phyloP scores from a whole-genome alignment of 2,329 filamentous ascomycete genomes.

The Colletotrichum lentis region DNA sequence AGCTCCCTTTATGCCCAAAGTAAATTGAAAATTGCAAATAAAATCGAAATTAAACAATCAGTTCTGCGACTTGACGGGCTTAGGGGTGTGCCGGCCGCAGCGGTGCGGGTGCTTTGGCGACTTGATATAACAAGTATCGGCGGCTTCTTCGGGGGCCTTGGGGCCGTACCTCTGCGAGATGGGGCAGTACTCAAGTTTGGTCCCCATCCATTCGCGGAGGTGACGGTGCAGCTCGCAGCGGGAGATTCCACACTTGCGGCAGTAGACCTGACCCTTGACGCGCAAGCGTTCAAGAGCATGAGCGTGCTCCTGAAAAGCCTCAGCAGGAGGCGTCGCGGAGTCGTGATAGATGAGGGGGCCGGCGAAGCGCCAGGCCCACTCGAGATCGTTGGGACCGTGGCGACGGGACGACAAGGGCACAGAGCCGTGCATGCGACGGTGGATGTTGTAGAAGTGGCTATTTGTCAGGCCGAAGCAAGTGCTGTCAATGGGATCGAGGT shows the following conservation, averaged over 20 bases:
- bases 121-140: conserved; percentile 65
- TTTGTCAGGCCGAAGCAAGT: conserved; percentile 68
- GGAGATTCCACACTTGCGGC: conserved; percentile 67
- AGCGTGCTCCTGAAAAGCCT: conserved; percentile 26
- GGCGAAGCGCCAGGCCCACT: conserved; percentile 69
- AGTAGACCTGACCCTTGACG: conserved; percentile 67
- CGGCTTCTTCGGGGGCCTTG: conserved; percentile 56
- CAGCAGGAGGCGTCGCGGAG: conserved; percentile 17
- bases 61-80: conserved; percentile 24
- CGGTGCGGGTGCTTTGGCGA: conserved; percentile 66
- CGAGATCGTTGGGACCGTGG: conserved; percentile 67
- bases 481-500: conserved; percentile 71
- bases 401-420: conserved; percentile 67
- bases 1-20: not conserved
- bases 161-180: conserved; percentile 66
- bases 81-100: conserved; percentile 63
- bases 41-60: not conserved
- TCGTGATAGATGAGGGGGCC: conserved; percentile 51
- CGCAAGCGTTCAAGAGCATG: conserved; percentile 56
- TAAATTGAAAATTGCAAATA: not conserved
- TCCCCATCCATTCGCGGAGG: conserved; percentile 67
- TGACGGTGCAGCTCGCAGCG: conserved; percentile 71
- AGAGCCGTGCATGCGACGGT: conserved; percentile 62
- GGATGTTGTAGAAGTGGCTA: conserved; percentile 66
- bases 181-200: conserved; percentile 66